Conservation (phyloP, 306 rosid genomes). For the Gastrolobium villosum region DNA sequence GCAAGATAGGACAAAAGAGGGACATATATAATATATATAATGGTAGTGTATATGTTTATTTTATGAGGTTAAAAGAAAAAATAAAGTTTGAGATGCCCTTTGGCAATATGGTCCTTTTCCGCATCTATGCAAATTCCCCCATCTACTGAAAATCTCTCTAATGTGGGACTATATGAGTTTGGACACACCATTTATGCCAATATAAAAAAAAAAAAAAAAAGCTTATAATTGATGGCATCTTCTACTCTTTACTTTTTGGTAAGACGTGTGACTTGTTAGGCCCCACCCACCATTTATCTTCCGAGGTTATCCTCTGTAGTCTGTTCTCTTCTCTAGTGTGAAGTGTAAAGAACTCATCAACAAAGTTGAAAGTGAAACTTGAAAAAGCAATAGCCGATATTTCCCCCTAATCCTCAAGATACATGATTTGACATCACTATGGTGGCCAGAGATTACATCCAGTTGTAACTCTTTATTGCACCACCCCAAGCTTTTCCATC, state of each 20-base stretch:
- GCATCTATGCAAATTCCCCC: constrained; percentile 45
- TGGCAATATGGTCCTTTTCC: constrained; percentile 48
- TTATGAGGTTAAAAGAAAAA: constrained; percentile 33
- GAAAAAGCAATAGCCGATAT: constrained; percentile 34
- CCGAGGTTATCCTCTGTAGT: constrained; percentile 36
- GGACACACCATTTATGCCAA: constrained; percentile 41
- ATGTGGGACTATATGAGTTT: constrained; percentile 19
- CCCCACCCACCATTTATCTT: constrained; percentile 47
- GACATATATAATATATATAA: constrained; percentile 44
- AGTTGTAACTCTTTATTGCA: constrained; percentile 37
- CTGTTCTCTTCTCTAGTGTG: constrained; percentile 15
- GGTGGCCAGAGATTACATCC: constrained; percentile 20
- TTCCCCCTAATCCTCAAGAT: constrained; percentile 5
- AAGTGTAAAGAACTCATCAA: constrained; percentile 44
- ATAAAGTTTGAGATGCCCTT: constrained; percentile 47
- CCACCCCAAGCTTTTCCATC: not conserved
- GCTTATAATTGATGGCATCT: constrained; percentile 46
- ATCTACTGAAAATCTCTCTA: constrained; percentile 16
- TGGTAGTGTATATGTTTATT: constrained; percentile 36
- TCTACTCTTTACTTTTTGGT: constrained; percentile 19
- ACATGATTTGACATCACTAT: constrained; percentile 48
- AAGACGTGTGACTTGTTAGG: constrained; percentile 29
- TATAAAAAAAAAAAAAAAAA: not conserved
- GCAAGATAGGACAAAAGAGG: constrained; percentile 50
- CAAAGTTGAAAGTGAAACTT: constrained; percentile 1